These are phyloP conservation scores for Globisporangium paddicum DNA, from an alignment of 352 stramenopile species.

Conservation along the genomic window DNA sequence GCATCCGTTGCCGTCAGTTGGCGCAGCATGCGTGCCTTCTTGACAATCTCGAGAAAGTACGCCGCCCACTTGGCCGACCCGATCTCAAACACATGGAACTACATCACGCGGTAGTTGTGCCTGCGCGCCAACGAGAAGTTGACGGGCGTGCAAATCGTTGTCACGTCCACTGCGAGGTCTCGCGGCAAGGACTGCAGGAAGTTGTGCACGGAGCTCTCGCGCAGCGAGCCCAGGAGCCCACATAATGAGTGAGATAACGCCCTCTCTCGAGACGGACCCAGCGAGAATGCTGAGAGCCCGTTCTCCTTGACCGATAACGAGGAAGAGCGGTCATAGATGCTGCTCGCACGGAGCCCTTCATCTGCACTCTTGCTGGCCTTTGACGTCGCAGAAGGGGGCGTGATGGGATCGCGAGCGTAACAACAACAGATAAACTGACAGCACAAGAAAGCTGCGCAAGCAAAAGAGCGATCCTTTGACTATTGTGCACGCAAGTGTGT, in stretches of 20 bases:
- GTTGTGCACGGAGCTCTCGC: conserved; percentile 29
- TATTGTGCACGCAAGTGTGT: too few relatives aligned
- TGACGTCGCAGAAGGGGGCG: conserved; percentile 12
- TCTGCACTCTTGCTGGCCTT: neutral
- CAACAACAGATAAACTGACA: too few relatives aligned
- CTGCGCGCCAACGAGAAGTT: conserved; percentile 18
- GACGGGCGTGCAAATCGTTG: conserved; percentile 31
- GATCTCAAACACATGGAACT: conserved; percentile 65
- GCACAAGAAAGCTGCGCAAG: too few relatives aligned
- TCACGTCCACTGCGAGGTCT: conserved; percentile 44
- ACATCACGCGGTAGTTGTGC: conserved; percentile 35
- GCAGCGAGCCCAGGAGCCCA: conserved; percentile 12
- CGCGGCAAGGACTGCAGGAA: conserved; percentile 29
- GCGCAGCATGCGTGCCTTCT: conserved; percentile 22
- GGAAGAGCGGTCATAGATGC: conserved; percentile 7
- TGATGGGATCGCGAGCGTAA: conserved; percentile 39
- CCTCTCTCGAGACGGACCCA: conserved; percentile 12
- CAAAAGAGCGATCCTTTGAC: too few relatives aligned
- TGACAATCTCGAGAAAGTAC: conserved; percentile 66
- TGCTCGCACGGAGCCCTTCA: conserved; percentile 8
- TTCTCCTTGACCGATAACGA: neutral
- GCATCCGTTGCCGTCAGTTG: conserved; percentile 25
- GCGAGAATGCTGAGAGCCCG: conserved; percentile 7
- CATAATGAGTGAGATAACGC: neutral
- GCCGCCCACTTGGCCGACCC: conserved; percentile 74